Evolutionary conservation across 116 monocot species (phyloP), one percentile per base, ranked within the genome.

Genomic region (Papilionanthe hybrid): DNA sequence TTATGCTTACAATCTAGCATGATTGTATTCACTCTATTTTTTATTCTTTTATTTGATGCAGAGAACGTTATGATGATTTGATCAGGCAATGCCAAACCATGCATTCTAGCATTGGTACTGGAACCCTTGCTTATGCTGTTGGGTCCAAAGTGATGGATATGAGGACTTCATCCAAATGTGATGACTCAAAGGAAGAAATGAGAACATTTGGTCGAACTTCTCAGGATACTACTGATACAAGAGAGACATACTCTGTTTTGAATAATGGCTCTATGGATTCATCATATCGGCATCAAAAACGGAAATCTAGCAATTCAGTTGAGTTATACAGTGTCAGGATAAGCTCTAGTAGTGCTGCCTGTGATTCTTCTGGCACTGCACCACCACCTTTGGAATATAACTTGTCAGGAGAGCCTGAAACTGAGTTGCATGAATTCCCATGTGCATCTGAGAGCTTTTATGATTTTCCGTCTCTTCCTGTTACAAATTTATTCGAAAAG

Each of bases 121-220:
- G 98, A 55, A 83, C 75, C 63, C 93, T 98, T 94, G 98, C 98
- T 10, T 94, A 94, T 81, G 91, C 79, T 83, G 92, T 98, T 86
- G 98, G 98, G 11, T 98, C 98, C 7, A 94, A 90, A 79, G 90
- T 98, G 77, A 98, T 98, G 98, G 98, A 98, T 83, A 87, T 90
- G 79, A 91, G 98, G 87, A 94, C 94, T 71, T 56, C 82, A 45
- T 86, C 94, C 12, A 94, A 85, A 83, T 89, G 92, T 56, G 85
- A 83, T 73, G 82, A 81, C 47, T 77, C 32, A n/a, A 82, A 29
- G 25, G 87, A 87, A 86, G 78, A 75, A 78, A 80, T 79, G 72
- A 84, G n/a, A 1, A 69, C 78, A 81, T 76, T 72, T 80, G 75
- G 53, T 25, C 60, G 48, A 79, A 72, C 63, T 86, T 84, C 87